phyloP scores from a whole-genome alignment of 169 alveolate species.

The Babesia ovata region DNA sequence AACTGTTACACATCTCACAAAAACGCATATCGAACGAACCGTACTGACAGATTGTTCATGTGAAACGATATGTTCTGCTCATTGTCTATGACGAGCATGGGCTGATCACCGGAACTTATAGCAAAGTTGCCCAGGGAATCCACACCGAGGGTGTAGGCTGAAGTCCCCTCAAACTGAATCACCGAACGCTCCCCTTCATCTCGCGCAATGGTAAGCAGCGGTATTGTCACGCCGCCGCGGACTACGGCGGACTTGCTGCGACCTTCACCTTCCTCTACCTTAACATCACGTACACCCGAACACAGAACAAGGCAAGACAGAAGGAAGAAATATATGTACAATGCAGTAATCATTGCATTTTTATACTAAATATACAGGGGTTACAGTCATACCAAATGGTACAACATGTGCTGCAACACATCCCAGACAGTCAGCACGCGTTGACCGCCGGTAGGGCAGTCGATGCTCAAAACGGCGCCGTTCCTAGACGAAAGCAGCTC shows the following conservation, averaged over 20 bases:
- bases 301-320: background rate
- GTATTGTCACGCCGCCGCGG: constrained; percentile 67
- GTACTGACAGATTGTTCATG: constrained; percentile 56
- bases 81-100: constrained; percentile 60
- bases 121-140: constrained; percentile 68
- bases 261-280: constrained; percentile 12
- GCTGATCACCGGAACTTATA: constrained; percentile 52
- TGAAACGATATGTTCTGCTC: constrained; percentile 61
- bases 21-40: constrained; percentile 3
- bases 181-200: constrained; percentile 29
- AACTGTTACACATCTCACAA: constrained; percentile 28
- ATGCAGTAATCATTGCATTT: constrained; percentile 17
- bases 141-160: constrained; percentile 58
- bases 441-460: constrained; percentile 14
- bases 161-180: constrained; percentile 47
- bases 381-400: background rate
- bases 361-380: background rate
- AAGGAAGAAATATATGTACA: background rate
- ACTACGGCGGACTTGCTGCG: constrained; percentile 30
- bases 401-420: constrained; percentile 32
- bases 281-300: constrained; percentile 29
- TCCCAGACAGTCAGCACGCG: constrained; percentile 57
- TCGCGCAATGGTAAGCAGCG: constrained; percentile 56
- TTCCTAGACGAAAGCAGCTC: background rate
- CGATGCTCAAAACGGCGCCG: background rate